These are phyloP conservation scores for Hyphodiscus hymeniophilus DNA, from an alignment of 495 filamentous ascomycete species.

Conservation along the genomic window DNA sequence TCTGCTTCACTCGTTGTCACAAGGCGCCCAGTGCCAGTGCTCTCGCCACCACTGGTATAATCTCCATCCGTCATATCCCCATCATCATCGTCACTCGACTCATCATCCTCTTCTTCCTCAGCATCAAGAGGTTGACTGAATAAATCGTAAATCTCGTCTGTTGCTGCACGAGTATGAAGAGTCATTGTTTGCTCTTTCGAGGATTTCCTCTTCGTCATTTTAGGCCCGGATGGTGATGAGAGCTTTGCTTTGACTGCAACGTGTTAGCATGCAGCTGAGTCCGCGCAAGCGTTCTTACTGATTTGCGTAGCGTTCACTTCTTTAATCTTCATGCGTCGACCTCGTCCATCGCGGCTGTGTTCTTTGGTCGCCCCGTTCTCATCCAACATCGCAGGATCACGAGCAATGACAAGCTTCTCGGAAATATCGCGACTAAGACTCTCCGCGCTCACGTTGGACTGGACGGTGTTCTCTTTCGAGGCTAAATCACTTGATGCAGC, in stretches of 20 bases:
- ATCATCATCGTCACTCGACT: conserved; percentile 53
- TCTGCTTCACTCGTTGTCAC: conserved; percentile 34
- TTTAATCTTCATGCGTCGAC: conserved; percentile 63
- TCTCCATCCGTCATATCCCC: conserved; percentile 57
- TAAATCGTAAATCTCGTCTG: conserved; percentile 93
- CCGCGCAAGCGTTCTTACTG: conserved; percentile 39
- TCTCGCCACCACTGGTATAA: conserved; percentile 76
- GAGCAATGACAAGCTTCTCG: conserved; percentile 36
- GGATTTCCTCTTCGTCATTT: conserved; percentile 62
- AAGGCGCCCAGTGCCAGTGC: conserved; percentile 67
- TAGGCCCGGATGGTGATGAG: conserved; percentile 72
- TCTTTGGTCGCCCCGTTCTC: conserved; percentile 37
- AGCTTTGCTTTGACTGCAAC: conserved; percentile 79
- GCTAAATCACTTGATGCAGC: conserved; percentile 67
- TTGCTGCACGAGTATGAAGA: conserved; percentile 87
- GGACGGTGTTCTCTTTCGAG: conserved; percentile 49
- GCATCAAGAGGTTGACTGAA: conserved; percentile 84
- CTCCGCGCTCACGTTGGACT: conserved; percentile 4
- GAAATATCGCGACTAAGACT: conserved; percentile 19
- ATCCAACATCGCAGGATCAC: conserved; percentile 34
- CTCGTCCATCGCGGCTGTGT: conserved; percentile 21
- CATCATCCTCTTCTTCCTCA: conserved; percentile 36
- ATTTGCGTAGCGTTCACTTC: conserved; percentile 82
- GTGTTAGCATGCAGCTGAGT: conserved; percentile 4
- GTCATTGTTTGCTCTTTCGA: conserved; percentile 84